These are phyloP conservation scores for Tuber calosporum DNA, from an alignment of 495 filamentous ascomycete species.

Conservation along the genomic window DNA sequence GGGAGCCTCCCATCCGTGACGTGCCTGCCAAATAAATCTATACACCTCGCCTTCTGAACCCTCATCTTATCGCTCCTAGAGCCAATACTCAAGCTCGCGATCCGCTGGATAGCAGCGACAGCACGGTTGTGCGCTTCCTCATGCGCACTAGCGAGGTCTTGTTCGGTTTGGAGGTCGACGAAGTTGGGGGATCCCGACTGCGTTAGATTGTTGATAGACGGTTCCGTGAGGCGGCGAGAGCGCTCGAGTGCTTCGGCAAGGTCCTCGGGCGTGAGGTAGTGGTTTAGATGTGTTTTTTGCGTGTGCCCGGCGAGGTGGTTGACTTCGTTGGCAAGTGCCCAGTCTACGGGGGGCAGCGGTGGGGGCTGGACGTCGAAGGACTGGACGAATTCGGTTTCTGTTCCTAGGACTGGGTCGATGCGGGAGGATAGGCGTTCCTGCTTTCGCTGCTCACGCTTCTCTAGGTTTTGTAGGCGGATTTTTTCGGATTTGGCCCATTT, in stretches of 20 bases:
- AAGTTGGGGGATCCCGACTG: conserved; percentile 46
- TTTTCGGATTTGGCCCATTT: conserved; percentile 59
- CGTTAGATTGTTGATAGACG: conserved; percentile 38
- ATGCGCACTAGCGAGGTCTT: conserved; percentile 42
- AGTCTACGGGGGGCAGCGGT: conserved; percentile 35
- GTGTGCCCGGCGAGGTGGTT: conserved; percentile 45
- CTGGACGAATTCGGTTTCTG: conserved; percentile 72
- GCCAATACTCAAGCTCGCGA: conserved; percentile 66
- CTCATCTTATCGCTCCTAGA: conserved; percentile 67
- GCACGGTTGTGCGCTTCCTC: conserved; percentile 50
- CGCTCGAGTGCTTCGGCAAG: conserved; percentile 54
- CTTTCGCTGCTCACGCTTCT: conserved; percentile 60
- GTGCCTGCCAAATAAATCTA: conserved; percentile 84
- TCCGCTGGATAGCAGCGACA: conserved; percentile 62
- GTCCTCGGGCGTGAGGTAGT: conserved; percentile 61
- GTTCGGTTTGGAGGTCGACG: conserved; percentile 42
- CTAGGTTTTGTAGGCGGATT: conserved; percentile 71
- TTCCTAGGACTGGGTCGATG: conserved; percentile 72
- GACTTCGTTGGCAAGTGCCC: conserved; percentile 21
- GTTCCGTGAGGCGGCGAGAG: conserved; percentile 46
- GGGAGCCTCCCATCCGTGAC: conserved; percentile 66
- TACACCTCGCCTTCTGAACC: conserved; percentile 71
- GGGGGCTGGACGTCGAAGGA: conserved; percentile 59
- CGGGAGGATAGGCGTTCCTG: conserved; percentile 53
- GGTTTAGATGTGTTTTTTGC: conserved; percentile 55